Evolutionary conservation across 768 basidiomycete species (phyloP).

Genomic region (Suillus tomentosus): DNA sequence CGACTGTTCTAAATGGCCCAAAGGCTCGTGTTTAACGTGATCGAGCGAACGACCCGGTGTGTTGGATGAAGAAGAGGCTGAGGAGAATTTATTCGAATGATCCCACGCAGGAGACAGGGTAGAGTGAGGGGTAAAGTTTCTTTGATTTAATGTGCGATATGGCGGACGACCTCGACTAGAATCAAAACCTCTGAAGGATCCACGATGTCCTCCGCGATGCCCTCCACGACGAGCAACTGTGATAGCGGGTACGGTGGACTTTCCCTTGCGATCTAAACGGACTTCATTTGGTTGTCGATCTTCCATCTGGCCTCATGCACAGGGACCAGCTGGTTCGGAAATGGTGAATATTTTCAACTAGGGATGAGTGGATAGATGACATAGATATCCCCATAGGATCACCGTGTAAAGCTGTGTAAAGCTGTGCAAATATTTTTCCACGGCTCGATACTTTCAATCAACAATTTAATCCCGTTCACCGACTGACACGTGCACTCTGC

Average conservation of each 20-base stretch:
- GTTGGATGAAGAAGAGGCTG: background rate
- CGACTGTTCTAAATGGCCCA: background rate
- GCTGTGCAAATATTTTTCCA: no score
- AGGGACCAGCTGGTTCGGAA: no score
- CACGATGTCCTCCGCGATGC: conserved; percentile 2
- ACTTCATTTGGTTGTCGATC: conserved; percentile 43
- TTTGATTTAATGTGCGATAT: conserved; percentile 2
- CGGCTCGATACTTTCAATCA: no score
- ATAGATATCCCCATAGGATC: no score
- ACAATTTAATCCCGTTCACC: no score
- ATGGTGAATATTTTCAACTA: no score
- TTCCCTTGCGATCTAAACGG: conserved; percentile 38
- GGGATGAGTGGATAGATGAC: no score
- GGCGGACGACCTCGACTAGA: conserved; percentile 1
- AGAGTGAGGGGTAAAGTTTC: background rate
- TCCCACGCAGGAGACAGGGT: background rate
- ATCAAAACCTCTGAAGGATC: background rate
- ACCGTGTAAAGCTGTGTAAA: no score
- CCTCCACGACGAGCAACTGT: conserved; percentile 10
- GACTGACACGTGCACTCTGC: no score
- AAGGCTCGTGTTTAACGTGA: background rate
- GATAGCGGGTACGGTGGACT: conserved; percentile 30
- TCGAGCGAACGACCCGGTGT: background rate
- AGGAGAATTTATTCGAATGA: background rate
- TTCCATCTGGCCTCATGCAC: conserved; percentile 26